Conservation (phyloP, 345 rosid species). For the Hibiscus tridactylites region DNA sequence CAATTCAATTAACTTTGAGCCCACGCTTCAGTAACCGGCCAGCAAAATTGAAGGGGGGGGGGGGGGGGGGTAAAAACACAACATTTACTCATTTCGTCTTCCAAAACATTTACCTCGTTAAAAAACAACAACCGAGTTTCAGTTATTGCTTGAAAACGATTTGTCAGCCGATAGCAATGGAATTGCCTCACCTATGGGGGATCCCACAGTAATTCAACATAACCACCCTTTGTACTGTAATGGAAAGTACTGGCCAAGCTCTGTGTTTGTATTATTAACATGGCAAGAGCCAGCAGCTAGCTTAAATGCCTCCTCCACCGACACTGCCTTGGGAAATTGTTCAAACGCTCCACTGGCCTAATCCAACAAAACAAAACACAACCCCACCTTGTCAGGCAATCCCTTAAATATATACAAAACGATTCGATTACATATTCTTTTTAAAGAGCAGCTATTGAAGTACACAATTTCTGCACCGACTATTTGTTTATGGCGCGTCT, state of each 20-base stretch:
- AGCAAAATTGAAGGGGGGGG: background rate
- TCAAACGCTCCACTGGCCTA: constrained; percentile 18
- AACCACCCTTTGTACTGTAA: background rate
- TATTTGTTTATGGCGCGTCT: background rate
- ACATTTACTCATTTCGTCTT: background rate
- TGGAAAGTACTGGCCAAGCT: background rate
- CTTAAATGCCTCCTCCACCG: constrained; percentile 42
- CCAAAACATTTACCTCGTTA: background rate
- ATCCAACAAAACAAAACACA: background rate
- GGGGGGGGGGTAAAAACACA: too few species aligned
- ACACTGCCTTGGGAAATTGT: constrained; percentile 25
- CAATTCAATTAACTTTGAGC: background rate
- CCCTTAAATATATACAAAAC: background rate
- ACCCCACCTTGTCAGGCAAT: background rate
- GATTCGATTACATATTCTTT: background rate
- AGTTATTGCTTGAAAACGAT: background rate
- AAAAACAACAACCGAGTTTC: background rate
- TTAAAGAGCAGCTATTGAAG: background rate
- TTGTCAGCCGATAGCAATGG: background rate
- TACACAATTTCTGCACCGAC: background rate
- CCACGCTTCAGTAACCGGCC: background rate
- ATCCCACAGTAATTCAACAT: background rate
- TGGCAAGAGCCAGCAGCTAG: constrained; percentile 36
- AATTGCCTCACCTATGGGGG: background rate
- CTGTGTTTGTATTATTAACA: constrained; percentile 13